Percentiles rank a stretch among this genome's conserved stretches.
phyloP scores from a whole-genome alignment of 2,329 filamentous ascomycete genomes.

The Hymenotorrendiella dingleyae region DNA sequence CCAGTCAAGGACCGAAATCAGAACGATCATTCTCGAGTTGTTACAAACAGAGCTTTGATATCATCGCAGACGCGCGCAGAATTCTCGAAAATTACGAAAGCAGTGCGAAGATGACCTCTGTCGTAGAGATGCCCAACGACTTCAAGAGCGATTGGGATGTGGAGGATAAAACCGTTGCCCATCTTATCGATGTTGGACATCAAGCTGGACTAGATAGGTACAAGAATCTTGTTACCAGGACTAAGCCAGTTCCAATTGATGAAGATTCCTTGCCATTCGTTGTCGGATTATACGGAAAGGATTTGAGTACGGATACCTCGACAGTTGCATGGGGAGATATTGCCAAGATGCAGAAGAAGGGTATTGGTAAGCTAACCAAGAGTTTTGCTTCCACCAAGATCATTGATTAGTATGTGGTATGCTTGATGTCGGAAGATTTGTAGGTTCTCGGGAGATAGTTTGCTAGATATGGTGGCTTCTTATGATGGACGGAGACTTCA shows the following conservation, averaged over 20 bases:
- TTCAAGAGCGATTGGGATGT: slow-evolving; percentile 16
- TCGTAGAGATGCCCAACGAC: slow-evolving; percentile 5
- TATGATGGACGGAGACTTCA: too few relatives aligned
- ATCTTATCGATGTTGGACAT: slow-evolving; percentile 17
- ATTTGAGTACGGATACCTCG: not conserved
- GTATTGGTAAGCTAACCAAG: slow-evolving; percentile 16
- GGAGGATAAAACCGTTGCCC: slow-evolving; percentile 8
- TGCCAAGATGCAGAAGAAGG: slow-evolving; percentile 20
- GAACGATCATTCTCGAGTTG: slow-evolving; percentile 14
- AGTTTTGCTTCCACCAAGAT: slow-evolving; percentile 6
- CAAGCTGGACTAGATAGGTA: slow-evolving; percentile 19
- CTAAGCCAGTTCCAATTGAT: slow-evolving; percentile 1
- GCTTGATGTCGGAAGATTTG: too few relatives aligned
- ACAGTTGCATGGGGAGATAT: slow-evolving; percentile 18
- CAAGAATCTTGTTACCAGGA: slow-evolving; percentile 9
- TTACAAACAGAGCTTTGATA: slow-evolving; percentile 9
- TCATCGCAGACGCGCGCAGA: slow-evolving; percentile 10
- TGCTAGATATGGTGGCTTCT: too few relatives aligned
- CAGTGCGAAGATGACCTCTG: slow-evolving; percentile 9
- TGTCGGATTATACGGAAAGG: slow-evolving; percentile 9
- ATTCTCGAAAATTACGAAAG: slow-evolving; percentile 17
- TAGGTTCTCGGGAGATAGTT: too few relatives aligned
- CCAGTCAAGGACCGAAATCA: not conserved
- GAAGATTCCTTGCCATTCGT: slow-evolving; percentile 6
- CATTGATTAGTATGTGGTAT: too few relatives aligned